Evolutionary conservation across 2,329 filamentous ascomycete genomes (phyloP), one percentile per base, ranked within the genome.

Genomic region (Xylaria sp.): DNA sequence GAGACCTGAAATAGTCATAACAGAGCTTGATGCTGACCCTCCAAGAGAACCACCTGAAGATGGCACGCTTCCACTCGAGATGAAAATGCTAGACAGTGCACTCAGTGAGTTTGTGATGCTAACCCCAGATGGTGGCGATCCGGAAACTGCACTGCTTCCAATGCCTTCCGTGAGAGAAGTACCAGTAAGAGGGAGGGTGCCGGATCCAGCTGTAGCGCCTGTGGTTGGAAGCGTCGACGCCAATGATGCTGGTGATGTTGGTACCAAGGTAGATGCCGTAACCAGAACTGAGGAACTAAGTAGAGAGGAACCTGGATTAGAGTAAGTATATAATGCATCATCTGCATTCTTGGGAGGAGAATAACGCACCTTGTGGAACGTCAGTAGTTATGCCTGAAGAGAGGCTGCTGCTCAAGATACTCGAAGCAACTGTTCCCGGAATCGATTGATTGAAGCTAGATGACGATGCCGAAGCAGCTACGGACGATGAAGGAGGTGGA

Each of bases 401-500:
- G 23, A 33, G 51, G 54, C n/a, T 61, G 40, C 23, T 46, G 28
- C 49, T 59, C 31, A 53, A 53, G 23, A 58, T 38, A 26, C 42
- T 62, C 7, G 70, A 62, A 15, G 59, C 59, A 10, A 28, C 64
- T 3, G 68, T 59, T 54, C 38, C 68, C 26, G 59, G 20, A 51
- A 53, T 53, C 33, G 70, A 68, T 42, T 68, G 61, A 51, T 54
- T 67, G 23, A 65, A 57, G 28, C 49, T 42, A 7, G 72, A 72
- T 10, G 70, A 69, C 10, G 48, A 31, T 2, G 51, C 36, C 6
- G 71, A 66, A 20, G 63, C 42, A 57, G 40, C 13, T 33, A 61
- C 59, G 7, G 74, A 67, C 20, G 69, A 73, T 1, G 70, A 70
- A 4, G 68, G 44, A n/a, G 72, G 66, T 36, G 73, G 73, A 4